Base-by-base conservation (phyloP, 2,329 filamentous ascomycete genomes). In the Xylaria sp. region DNA sequence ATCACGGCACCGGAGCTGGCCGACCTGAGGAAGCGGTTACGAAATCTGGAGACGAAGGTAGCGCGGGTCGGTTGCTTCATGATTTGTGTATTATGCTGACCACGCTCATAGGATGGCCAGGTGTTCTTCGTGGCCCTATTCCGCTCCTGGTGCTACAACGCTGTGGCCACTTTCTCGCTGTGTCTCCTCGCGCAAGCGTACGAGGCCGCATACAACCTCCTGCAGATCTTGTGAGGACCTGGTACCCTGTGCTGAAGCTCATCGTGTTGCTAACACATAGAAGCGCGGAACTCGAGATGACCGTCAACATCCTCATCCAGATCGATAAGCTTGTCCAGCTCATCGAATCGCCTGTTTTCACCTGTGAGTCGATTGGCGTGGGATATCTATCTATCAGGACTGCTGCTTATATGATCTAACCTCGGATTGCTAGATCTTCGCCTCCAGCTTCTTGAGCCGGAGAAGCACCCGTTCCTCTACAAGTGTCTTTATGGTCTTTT, bases 261-360 rank as follows among this genome's bases (percentile, higher is more conserved):
- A 43, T 37, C 9, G 11, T 9, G 13, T 52, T 54, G 24, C 57
- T 66, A 56, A 71, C 39, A 26, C 43, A 59, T 48, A n/a, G 8
- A 60, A 96, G 91, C 73, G 94, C 91, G 55, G 94, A 99, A 66
- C 80, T 99, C 44, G 94, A 99, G 71, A 97, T 99, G 91, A 97
- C 93, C 0, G 94, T 99, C 64, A 96, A 96, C 65, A 96, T 97
- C 74, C 83, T 99, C 50, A 99, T 99, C 40, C 95, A 99, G 71
- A 97, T 99, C 63, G 94, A 99, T 73, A 99, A 99, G 72, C 82
- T 99, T 16, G 94, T 99, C 11, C 94, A 99, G 71, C 81, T 99
- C 16, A 86, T 99, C 38, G 94, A 99, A 71, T 97, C 92, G 0
- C 94, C 94, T 0, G 94, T 99, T 1, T 99, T 99, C 68, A 99